Evolutionary conservation across 75 land plant species (phyloP).

Genomic region (Pinus tabuliformis): DNA sequence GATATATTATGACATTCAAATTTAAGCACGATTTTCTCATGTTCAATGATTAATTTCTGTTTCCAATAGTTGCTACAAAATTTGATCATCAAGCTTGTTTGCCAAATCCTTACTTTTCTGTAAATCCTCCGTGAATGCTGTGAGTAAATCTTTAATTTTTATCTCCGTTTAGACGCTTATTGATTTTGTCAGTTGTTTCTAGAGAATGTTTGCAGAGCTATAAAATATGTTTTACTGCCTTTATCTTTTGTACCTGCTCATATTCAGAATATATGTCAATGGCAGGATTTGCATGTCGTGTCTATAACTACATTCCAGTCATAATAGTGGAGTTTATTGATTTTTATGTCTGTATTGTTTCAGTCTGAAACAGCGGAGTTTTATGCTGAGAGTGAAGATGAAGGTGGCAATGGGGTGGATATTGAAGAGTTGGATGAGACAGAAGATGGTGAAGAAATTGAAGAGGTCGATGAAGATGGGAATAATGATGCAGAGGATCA

Average conservation of each 20-base stretch:
- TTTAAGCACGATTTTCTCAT: no score
- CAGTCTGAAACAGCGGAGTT: conserved; percentile 7
- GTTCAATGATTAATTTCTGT: no score
- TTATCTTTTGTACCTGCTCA: background rate
- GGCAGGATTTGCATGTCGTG: background rate
- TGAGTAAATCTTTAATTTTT: no score
- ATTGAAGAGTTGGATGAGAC: conserved; percentile 15
- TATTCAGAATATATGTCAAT: background rate
- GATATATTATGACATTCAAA: no score
- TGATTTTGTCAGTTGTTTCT: no score
- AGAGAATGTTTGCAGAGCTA: no score
- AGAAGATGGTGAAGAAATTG: conserved; percentile 9
- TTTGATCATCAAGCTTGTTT: no score
- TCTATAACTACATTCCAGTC: background rate
- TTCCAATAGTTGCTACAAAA: no score
- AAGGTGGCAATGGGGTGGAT: conserved; percentile 8
- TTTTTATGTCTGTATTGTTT: background rate
- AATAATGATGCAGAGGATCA: conserved; percentile 41
- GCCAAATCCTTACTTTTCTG: no score
- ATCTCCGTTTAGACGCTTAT: no score
- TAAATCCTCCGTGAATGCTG: no score
- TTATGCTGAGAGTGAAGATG: conserved; percentile 3
- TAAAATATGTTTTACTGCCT: no score
- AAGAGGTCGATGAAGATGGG: conserved; percentile 23
- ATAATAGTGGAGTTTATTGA: background rate